A percentile compares a stretch with the other conserved stretches of the same genome.
Evolutionary conservation across 202 grass and related monocot genomes (phyloP).

Genomic region (Schoenoplectus tabernaemontani): DNA sequence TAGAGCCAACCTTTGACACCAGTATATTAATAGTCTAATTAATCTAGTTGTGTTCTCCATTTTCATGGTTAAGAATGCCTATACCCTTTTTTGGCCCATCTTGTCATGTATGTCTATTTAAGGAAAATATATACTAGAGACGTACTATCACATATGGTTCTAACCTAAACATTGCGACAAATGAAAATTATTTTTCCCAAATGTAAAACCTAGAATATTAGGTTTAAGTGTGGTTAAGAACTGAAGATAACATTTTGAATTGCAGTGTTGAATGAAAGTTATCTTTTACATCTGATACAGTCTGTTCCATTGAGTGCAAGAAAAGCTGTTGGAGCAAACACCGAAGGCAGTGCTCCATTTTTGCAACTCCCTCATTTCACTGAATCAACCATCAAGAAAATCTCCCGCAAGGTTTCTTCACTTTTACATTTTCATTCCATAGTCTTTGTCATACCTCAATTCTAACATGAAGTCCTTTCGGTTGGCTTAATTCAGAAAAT

Average conservation of each 20-base stretch:
- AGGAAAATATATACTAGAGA: not conserved
- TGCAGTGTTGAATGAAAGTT: not conserved
- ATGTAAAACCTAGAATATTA: not conserved
- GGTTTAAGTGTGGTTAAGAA: not conserved
- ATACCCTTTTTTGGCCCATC: not conserved
- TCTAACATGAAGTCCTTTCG: not conserved
- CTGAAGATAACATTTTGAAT: not conserved
- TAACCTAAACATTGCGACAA: not conserved
- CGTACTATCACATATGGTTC: not conserved
- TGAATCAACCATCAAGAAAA: conserved; percentile 71
- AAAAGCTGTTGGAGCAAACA: conserved; percentile 67
- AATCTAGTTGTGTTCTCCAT: not conserved
- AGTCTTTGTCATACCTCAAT: not conserved
- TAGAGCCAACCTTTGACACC: not conserved
- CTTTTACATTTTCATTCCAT: not conserved
- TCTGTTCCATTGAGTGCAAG: conserved; percentile 74
- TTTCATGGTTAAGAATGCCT: not conserved
- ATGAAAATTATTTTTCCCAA: not conserved
- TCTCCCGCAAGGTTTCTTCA: conserved; percentile 92
- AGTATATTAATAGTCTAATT: not conserved
- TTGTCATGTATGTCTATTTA: not conserved
- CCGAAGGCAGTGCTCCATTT: conserved; percentile 83
- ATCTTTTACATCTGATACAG: conserved; percentile 31
- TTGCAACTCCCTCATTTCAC: conserved; percentile 90
- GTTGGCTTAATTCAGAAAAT: conserved; percentile 54